Evolutionary conservation across 2,329 filamentous ascomycete species (phyloP).

Genomic region (Fusarium sp.): DNA sequence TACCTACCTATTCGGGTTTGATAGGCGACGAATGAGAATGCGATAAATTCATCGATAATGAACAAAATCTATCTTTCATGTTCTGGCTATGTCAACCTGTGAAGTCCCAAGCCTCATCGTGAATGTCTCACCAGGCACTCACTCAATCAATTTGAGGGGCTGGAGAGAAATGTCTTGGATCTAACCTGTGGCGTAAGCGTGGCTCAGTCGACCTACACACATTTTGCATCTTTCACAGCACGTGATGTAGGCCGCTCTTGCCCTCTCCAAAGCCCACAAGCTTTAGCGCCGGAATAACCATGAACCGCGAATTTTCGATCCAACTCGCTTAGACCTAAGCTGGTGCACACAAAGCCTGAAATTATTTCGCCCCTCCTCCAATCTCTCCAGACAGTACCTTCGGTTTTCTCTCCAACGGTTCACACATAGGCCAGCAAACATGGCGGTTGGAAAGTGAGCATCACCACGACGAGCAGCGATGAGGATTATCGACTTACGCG

Average conservation of each 20-base stretch:
- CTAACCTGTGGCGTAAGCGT: constrained; percentile 7
- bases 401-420: constrained; percentile 58
- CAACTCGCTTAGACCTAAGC: constrained; percentile 55
- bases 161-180: neutral
- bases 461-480: constrained; percentile 20
- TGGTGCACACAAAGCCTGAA: constrained; percentile 56
- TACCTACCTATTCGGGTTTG: neutral
- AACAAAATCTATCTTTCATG: neutral
- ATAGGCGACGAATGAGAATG: neutral
- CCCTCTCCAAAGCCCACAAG: constrained; percentile 32
- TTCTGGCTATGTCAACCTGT: neutral
- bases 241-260: constrained; percentile 35
- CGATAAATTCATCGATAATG: neutral
- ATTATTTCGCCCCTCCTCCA: constrained; percentile 57
- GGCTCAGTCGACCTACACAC: neutral
- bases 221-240: constrained; percentile 5
- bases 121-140: neutral
- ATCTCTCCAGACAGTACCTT: constrained; percentile 57
- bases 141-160: neutral
- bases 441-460: constrained; percentile 72
- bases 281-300: constrained; percentile 47
- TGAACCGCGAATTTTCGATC: constrained; percentile 43
- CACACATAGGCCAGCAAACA: constrained; percentile 65
- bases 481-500: constrained; percentile 39
- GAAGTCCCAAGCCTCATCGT: neutral